Evolutionary conservation across 1,139 yeast genomes (phyloP).

Genomic region (Lipomyces yarrowii): DNA sequence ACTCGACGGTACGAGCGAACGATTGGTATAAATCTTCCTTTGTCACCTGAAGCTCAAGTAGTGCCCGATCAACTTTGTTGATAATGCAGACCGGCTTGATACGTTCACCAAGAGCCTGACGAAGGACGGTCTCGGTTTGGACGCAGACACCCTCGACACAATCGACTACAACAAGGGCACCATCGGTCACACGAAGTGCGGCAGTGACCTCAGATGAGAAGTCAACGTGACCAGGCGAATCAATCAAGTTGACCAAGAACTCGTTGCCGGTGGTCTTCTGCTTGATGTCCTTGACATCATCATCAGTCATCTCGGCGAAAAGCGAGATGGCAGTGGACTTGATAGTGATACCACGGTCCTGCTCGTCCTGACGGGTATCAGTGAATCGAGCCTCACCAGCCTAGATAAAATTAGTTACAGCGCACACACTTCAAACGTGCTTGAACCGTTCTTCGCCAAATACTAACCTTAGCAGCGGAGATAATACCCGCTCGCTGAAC

Average conservation of each 20-base stretch:
- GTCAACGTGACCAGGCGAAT: slow-evolving; percentile 99
- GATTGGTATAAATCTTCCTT: slow-evolving; percentile 99
- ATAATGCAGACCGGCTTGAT: slow-evolving; percentile 97
- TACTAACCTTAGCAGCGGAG: slow-evolving; percentile 76
- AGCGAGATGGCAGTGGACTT: slow-evolving; percentile 98
- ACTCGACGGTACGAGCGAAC: slow-evolving; percentile 97
- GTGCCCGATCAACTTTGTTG: slow-evolving; percentile 99
- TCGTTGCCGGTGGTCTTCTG: slow-evolving; percentile 94
- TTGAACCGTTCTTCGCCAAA: not conserved
- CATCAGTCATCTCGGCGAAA: slow-evolving; percentile 86
- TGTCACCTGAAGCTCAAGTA: slow-evolving; percentile 97
- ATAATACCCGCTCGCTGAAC: slow-evolving; percentile 99
- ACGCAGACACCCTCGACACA: slow-evolving; percentile 99
- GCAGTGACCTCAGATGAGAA: slow-evolving; percentile 99
- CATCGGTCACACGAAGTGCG: slow-evolving; percentile 99
- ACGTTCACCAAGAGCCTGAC: slow-evolving; percentile 99
- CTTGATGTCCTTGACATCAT: slow-evolving; percentile 90
- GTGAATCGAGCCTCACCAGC: slow-evolving; percentile 99
- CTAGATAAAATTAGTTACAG: slow-evolving; percentile 40
- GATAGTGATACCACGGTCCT: slow-evolving; percentile 99
- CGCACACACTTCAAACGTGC: not conserved
- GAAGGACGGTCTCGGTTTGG: slow-evolving; percentile 99
- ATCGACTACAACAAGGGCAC: slow-evolving; percentile 99
- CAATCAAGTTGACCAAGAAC: slow-evolving; percentile 97
- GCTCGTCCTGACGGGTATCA: slow-evolving; percentile 99